Base-by-base conservation (phyloP, 768 basidiomycete genomes). In the Suillus brevipes region DNA sequence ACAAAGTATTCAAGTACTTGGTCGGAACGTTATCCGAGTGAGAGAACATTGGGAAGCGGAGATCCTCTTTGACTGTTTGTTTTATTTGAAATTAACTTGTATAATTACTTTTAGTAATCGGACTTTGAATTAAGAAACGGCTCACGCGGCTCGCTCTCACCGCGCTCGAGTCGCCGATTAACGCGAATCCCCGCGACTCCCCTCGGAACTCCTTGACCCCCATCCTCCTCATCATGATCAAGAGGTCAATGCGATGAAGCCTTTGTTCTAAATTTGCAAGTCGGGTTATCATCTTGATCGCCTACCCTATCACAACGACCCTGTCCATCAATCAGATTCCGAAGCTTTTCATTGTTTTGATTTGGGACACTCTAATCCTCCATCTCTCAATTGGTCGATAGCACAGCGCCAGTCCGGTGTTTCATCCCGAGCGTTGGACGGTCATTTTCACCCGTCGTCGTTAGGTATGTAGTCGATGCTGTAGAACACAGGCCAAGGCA, bases 251-350 rank as follows among this genome's bases (percentile, higher is more conserved):
- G 68, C 59, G 60, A 60, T 68, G 68, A 50, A 61, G 64, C 65
- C 25, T 63, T 64, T 64, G 58, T 68, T 63, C 69, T 70, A 68
- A 69, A 64, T 66, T 65, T 71, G 67, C 40, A 14, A 2, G 49
- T 64, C 67, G 69, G 74, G 68, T 69, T 59, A 73, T 70, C 72
- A 76, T 69, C 69, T 75, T 73, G 75, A 76, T 76, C 75, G 68
- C 68, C 70, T 73, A 76, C 77, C 77, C 75, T 78, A 76, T 76
- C 75, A 76, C 69, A 67, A 53, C 75, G 75, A 76, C 75, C 75
- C 75, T 75, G 59, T 57, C n/a, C 70, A 75, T 75, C 74, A 75
- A 69, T 67, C 68, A 71, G 72, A 75, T 75, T 75, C 70, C 73
- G 73, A 71, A 72, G 68, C 62, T 67, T 43, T 61, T 55, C 55